phyloP scores from a whole-genome alignment of 495 filamentous ascomycete genomes.

The Penicillium angulare region DNA sequence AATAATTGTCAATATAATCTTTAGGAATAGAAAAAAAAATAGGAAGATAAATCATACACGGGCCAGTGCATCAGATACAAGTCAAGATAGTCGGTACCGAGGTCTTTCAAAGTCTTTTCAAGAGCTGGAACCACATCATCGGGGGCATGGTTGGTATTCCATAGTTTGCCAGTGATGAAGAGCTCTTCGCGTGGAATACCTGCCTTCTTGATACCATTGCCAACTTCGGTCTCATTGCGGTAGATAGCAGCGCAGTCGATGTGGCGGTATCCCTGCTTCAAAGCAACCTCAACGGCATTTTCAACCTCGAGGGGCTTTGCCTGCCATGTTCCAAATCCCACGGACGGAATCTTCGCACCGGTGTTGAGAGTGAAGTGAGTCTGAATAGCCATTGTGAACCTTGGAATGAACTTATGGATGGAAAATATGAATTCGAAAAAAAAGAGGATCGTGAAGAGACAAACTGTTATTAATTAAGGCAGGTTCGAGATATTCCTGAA shows the following conservation, averaged over 20 bases:
- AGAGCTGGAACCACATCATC: slow-evolving; percentile 43
- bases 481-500: background rate
- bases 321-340: slow-evolving; percentile 38
- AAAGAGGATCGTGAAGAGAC: background rate
- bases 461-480: background rate
- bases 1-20: background rate
- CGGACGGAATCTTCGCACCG: slow-evolving; percentile 37
- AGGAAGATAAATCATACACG: background rate
- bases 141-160: slow-evolving; percentile 36
- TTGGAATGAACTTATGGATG: background rate
- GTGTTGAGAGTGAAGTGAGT: slow-evolving; percentile 44
- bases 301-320: slow-evolving; percentile 35
- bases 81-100: slow-evolving; percentile 67
- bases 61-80: slow-evolving; percentile 73
- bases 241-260: slow-evolving; percentile 73
- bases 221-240: slow-evolving; percentile 66
- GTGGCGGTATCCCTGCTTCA: slow-evolving; percentile 64
- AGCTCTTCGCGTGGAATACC: slow-evolving; percentile 60
- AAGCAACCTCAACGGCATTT: slow-evolving; percentile 35
- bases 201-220: slow-evolving; percentile 56
- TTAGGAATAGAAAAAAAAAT: no score
- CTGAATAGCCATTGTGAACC: slow-evolving; percentile 30
- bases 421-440: background rate
- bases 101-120: slow-evolving; percentile 52
- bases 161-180: slow-evolving; percentile 74